Base-by-base conservation (phyloP, 73 alveolate species). In the Paramecium pentaurelia region DNA sequence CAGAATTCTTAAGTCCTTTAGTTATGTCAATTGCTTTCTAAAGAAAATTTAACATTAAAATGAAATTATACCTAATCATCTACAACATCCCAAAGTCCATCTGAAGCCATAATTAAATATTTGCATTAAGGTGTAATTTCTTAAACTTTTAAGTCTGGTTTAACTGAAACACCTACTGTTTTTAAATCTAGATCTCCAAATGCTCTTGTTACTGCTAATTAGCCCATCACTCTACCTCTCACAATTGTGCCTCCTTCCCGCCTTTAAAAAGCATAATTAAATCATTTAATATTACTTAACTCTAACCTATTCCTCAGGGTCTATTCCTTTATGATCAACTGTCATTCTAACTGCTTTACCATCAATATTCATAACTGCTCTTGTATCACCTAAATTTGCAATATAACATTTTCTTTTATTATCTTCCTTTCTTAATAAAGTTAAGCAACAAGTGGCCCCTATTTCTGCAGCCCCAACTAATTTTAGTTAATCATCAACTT, bases 161-260 rank as follows among this genome's bases (percentile, higher is more conserved):
- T 95, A 54, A 93, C 92, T 40, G 93, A 93, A 6, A 96, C 98
- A 27, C 98, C 98, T 6, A 51, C 94, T 36, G 88, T 94, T 80
- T 97, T 98, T 51, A 97, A 93, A 40, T 95, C 95, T 85, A 96
- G 97, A 96, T 98, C 99, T 38, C 99, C 99, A 75, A 98, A 95
- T 32, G 99, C 99, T 92, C 99, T 93, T 6, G 99, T 97, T 12
- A 98, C 92, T 87, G 98, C 98, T 32, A 97, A 88, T 36, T 95
- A 71, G 8, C 99, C 99, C 73, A 96, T 97, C 18, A 98, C 99
- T 92, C 99, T 93, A 6, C 95, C 95, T 85, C 97, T 84, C 32
- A 86, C 59, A 9, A 96, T 86, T 59, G 75, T 34, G 51, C 98
- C 96, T 58, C 99, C 96, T 83, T 71, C 88, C 27, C 88, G 83